A percentile compares a stretch with the other conserved stretches of the same genome.
Evolutionary conservation across 345 rosid genomes (phyloP).

Genomic region (Eutrema heterophyllum): DNA sequence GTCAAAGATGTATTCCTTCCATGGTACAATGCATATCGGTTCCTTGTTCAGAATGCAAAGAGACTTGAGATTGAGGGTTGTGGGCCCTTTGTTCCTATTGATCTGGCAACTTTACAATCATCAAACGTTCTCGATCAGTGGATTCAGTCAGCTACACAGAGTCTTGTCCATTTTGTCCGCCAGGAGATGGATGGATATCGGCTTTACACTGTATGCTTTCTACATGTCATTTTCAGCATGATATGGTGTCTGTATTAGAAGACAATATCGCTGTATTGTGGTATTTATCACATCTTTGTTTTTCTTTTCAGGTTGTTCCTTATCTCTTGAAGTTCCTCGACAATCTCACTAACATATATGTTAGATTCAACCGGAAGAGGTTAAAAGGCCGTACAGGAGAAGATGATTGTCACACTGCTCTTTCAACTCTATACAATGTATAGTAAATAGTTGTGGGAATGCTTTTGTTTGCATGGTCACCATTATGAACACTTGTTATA

Average conservation of each 20-base stretch:
- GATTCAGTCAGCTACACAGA: conserved; percentile 97
- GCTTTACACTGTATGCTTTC: conserved; percentile 76
- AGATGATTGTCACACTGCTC: conserved; percentile 82
- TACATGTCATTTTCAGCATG: conserved; percentile 2
- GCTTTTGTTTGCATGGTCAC: conserved; percentile 8
- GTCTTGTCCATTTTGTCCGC: conserved; percentile 89
- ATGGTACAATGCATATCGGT: conserved; percentile 98
- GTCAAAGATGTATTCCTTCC: conserved; percentile 99
- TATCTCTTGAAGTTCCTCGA: conserved; percentile 91
- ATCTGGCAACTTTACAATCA: conserved; percentile 56
- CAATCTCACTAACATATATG: conserved; percentile 94
- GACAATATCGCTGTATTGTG: neutral
- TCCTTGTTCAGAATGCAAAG: conserved; percentile 95
- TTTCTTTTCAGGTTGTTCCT: conserved; percentile 71
- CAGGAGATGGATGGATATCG: conserved; percentile 93
- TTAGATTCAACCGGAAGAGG: conserved; percentile 95
- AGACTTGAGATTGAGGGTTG: conserved; percentile 90
- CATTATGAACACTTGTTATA: neutral
- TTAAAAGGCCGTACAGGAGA: conserved; percentile 93
- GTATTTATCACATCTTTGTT: neutral
- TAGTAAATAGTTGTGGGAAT: conserved; percentile 18
- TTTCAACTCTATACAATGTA: conserved; percentile 93
- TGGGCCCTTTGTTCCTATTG: conserved; percentile 66
- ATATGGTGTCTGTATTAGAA: neutral
- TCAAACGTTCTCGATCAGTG: conserved; percentile 95